Evolutionary conservation across 1,139 yeast species (phyloP), one percentile per base, ranked within the genome.

Genomic region (Suhomyces taliae): DNA sequence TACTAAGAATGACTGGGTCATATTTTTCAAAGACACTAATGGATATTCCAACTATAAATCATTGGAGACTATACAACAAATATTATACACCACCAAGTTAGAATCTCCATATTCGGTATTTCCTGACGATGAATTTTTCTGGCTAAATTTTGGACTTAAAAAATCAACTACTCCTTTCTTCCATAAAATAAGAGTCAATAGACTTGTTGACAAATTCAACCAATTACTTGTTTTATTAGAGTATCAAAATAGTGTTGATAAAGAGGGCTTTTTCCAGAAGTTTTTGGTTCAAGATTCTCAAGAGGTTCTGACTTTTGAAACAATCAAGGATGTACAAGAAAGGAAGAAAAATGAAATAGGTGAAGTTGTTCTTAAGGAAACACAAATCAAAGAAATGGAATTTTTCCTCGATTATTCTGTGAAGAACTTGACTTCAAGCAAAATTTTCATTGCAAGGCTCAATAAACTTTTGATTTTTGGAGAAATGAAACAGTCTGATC

Each of bases 381-480:
- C 46, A n/a, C 67, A 70, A 40, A 58, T 74, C 4, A 59, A 70
- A 14, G 87, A 83, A 40, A 81, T 83, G 40, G 81, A 77, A 42
- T 72, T 72, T 33, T 87, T 87, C 56, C 58, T 85, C 27, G 72
- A 73, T 38, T 85, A 74, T 54, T 79, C 87, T 1, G 52, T 68
- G 26, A 65, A 68, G 10, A 89, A 85, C 54, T 60, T 85, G 33
- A 60, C 57, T 2, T 59, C 57, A 2, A 71, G 76, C 46, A 62
- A 64, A 12, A 53, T 47, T 1, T 46, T 59, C 1, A 59, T 79
- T 12, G 62, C 65, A 15, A 69, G 66, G 42, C 54, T 83, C 40
- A 72, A 74, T 50, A 80, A 79, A 53, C 60, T 78, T 31, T 54
- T 69, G 1, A 62, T 73, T 2, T 74, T 82, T 40, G 60, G 66